These are phyloP conservation scores for Eimeria maxima DNA, from an alignment of 169 alveolate genomes.

Conservation along the genomic window DNA sequence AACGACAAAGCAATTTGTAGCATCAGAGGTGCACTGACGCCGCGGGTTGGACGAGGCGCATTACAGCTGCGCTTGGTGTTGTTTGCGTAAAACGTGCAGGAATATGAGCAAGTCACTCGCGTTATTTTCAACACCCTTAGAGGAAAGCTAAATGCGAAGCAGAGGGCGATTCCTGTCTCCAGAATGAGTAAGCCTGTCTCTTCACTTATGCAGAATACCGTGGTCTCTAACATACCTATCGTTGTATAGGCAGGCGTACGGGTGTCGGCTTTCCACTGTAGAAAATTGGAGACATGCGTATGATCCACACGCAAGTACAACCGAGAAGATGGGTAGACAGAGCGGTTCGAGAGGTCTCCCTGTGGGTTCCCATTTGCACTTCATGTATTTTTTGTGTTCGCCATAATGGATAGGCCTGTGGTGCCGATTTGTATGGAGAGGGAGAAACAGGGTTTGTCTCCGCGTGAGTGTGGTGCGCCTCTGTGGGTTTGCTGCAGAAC, in stretches of 20 bases:
- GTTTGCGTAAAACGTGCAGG: slow-evolving; percentile 42
- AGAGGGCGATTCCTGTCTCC: slow-evolving; percentile 65
- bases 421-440: background rate
- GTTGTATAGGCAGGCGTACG: background rate
- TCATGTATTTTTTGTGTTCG: background rate
- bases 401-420: background rate
- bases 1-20: background rate
- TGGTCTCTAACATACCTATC: background rate
- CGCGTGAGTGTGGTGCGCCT: background rate
- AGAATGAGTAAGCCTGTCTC: slow-evolving; percentile 16
- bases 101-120: slow-evolving; percentile 80
- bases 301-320: background rate
- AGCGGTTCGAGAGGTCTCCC: too few relatives aligned
- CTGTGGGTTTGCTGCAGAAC: slow-evolving; percentile 62
- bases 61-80: background rate
- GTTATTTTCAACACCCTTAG: slow-evolving; percentile 79
- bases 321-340: background rate
- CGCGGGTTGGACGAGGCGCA: background rate
- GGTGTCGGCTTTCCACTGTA: background rate
- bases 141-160: slow-evolving; percentile 78
- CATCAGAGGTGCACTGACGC: background rate
- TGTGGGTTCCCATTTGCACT: too few relatives aligned
- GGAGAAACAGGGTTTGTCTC: background rate
- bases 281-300: background rate
- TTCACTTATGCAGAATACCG: background rate